Base-by-base conservation (phyloP, 2,329 filamentous ascomycete species). In the Pezicula carpinea region DNA sequence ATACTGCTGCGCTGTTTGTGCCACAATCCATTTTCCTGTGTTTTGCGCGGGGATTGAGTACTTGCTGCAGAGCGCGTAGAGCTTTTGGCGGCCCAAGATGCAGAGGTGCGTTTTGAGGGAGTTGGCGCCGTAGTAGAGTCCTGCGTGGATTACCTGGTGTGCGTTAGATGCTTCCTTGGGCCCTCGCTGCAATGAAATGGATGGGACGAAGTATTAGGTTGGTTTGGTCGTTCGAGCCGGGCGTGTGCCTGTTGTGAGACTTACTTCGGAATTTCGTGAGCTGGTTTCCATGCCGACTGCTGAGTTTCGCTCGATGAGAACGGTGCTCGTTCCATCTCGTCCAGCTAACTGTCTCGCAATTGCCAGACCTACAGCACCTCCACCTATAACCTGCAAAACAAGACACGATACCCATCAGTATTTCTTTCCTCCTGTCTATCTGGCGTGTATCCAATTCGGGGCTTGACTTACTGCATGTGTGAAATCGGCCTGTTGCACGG, bases 61-160 rank as follows among this genome's bases (percentile, higher is more conserved):
- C 47, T 70, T 70, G 5, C 70, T 67, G 71, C 92, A 96, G 35
- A 95, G 79, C 4, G 73, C 75, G 68, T 99, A 99, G 49, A 97
- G 73, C 64, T 89, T 73, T 26, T 83, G 64, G 57, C 84, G 84
- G 50, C 93, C 93, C 26, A 74, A 71, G 53, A 96, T 74, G 69
- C 93, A 99, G 11, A 99, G 79, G 14, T 71, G 70, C 1, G 91
- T 89, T 69, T 99, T 99, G 44, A 96, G 79, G 1, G 83, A 85
- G 34, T 70, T 67, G 5, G 74, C 64, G 14, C 87, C 88, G 67
- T 64, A 62, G 41, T 53, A 97, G 42, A 97, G 77, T 13, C 93
- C 93, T 1, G 89, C 93, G 66, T 99, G 93, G 58, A 99, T 95
- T 46, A 97, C 92, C 77, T 97, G 22, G n/a, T n/a, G n/a, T n/a